Evolutionary conservation across 75 land plant genomes (phyloP).

Genomic region (Picea glauca): DNA sequence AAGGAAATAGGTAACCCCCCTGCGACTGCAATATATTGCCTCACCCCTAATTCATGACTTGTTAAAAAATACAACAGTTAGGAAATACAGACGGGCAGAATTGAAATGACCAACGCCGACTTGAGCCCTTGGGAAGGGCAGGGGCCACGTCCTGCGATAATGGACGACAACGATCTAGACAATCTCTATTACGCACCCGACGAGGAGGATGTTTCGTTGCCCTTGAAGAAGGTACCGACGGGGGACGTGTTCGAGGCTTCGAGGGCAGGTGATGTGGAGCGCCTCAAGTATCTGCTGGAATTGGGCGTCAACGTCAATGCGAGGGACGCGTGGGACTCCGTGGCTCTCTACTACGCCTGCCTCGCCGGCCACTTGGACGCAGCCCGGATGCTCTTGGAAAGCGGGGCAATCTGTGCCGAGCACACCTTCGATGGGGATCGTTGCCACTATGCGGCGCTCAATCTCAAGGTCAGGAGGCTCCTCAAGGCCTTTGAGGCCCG

Average conservation of each 20-base stretch:
- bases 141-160: conserved; percentile 4
- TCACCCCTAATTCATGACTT: too few relatives aligned
- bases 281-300: conserved; percentile 66
- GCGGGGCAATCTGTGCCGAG: conserved; percentile 89
- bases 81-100: too few relatives aligned
- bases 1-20: too few relatives aligned
- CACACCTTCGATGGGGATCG: conserved; percentile 96
- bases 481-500: conserved; percentile 89
- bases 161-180: conserved; percentile 52
- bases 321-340: conserved; percentile 90
- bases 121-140: too few relatives aligned
- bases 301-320: conserved; percentile 85
- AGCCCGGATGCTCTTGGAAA: conserved; percentile 72
- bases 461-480: conserved; percentile 67
- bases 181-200: conserved; percentile 61
- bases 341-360: conserved; percentile 91
- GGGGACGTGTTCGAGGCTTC: conserved; percentile 89
- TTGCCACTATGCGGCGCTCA: conserved; percentile 94
- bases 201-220: conserved; percentile 45
- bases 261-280: conserved; percentile 86
- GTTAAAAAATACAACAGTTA: too few relatives aligned
- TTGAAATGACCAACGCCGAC: too few relatives aligned
- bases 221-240: conserved; percentile 83
- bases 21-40: too few relatives aligned
- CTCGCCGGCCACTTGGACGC: conserved; percentile 85